Percentiles rank a stretch among this genome's conserved stretches.
Evolutionary conservation across 495 filamentous ascomycete genomes (phyloP).

Genomic region (Annulohypoxylon moriforme): DNA sequence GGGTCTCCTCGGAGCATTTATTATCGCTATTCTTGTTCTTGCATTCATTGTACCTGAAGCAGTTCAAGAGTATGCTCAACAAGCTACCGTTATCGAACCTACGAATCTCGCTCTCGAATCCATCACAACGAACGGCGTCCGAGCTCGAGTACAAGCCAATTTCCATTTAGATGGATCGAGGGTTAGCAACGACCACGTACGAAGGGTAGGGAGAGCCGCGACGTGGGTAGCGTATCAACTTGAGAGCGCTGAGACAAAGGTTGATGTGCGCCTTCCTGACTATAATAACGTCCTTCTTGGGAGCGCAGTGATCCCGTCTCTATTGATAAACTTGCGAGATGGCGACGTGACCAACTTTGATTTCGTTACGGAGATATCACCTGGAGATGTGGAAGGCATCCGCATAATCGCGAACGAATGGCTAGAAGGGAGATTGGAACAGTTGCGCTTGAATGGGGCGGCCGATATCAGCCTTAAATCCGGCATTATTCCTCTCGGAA

Average conservation of each 20-base stretch:
- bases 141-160: conserved; percentile 79
- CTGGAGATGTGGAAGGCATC: conserved; percentile 81
- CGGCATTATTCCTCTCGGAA: conserved; percentile 80
- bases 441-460: conserved; percentile 74
- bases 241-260: conserved; percentile 73
- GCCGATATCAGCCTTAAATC: conserved; percentile 77
- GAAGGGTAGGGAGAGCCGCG: conserved; percentile 78
- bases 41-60: conserved; percentile 84
- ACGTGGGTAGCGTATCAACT: conserved; percentile 84
- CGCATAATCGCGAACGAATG: conserved; percentile 87
- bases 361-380: conserved; percentile 77
- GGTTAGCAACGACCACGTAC: conserved; percentile 74
- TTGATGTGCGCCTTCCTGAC: conserved; percentile 85
- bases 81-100: conserved; percentile 83
- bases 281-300: conserved; percentile 83
- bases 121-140: conserved; percentile 80
- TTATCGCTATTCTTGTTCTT: conserved; percentile 61
- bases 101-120: conserved; percentile 84
- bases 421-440: conserved; percentile 78
- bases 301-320: conserved; percentile 75
- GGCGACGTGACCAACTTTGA: conserved; percentile 80
- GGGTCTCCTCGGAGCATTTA: conserved; percentile 52
- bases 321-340: conserved; percentile 79
- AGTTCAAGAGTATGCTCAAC: conserved; percentile 84
- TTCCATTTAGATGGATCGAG: conserved; percentile 81